Percentiles rank a stretch among this genome's conserved stretches.
These are phyloP conservation scores for Hibiscus tridactylites DNA, from an alignment of 345 rosid genomes.

Conservation along the genomic window DNA sequence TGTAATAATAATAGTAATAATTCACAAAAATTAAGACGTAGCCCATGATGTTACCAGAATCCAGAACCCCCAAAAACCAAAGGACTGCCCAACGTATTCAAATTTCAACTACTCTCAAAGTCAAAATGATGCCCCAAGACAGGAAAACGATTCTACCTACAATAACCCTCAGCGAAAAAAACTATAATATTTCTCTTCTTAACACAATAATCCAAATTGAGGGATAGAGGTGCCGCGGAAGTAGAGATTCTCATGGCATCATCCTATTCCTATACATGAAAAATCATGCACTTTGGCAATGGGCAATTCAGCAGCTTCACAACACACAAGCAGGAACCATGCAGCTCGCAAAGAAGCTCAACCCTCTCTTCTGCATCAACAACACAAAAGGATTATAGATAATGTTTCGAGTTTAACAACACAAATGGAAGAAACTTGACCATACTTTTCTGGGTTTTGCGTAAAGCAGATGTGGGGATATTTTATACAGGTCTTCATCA, in stretches of 20 bases:
- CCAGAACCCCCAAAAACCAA: neutral
- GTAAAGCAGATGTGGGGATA: constrained; percentile 63
- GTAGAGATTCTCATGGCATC: too few relatives aligned
- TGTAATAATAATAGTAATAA: neutral
- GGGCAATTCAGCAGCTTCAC: constrained; percentile 20
- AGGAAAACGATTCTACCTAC: neutral
- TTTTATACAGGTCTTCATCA: constrained; percentile 86
- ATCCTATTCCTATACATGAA: constrained; percentile 3
- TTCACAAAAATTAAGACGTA: neutral
- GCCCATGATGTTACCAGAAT: neutral
- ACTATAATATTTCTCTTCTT: too few relatives aligned
- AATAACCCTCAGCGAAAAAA: too few relatives aligned
- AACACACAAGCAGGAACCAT: constrained; percentile 48
- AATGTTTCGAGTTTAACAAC: neutral
- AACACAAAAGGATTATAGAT: neutral
- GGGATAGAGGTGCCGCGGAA: too few relatives aligned
- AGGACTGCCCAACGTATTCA: neutral
- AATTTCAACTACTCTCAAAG: neutral
- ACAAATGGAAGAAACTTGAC: neutral
- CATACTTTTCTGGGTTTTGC: constrained; percentile 52
- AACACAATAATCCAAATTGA: too few relatives aligned
- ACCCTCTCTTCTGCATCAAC: constrained; percentile 56
- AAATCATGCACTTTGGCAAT: too few relatives aligned
- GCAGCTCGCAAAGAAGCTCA: constrained; percentile 77
- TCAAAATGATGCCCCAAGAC: neutral